A percentile compares a stretch with the other conserved stretches of the same genome.
Conservation (phyloP, 768 basidiomycete species). For the Podaxis carcinomalis region DNA sequence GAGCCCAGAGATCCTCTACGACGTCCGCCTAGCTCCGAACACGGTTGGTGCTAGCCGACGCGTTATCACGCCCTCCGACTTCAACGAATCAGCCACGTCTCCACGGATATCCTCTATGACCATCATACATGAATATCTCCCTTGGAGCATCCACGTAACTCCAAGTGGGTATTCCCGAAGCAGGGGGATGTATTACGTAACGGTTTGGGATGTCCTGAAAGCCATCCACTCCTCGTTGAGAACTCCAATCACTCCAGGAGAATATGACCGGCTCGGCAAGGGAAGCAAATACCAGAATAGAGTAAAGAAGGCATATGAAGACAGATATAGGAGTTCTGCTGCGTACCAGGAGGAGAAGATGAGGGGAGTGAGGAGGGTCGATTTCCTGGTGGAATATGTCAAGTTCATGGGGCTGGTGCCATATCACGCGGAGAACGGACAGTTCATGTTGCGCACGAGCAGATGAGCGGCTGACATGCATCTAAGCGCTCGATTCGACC, state of each 20-base stretch:
- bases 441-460: constrained; percentile 5
- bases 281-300: neutral
- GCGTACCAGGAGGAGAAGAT: constrained; percentile 6
- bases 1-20: constrained; percentile 2
- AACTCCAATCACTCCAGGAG: neutral
- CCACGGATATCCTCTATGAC: neutral
- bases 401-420: constrained; percentile 6
- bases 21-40: neutral
- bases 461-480: neutral
- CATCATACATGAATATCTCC: constrained; percentile 1
- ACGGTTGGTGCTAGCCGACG: neutral
- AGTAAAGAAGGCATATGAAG: constrained; percentile 7
- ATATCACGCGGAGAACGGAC: constrained; percentile 2
- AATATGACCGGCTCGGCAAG: constrained; percentile 1
- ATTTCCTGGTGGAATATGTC: constrained; percentile 5
- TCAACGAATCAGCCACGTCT: constrained; percentile 3
- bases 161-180: constrained; percentile 7
- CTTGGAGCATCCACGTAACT: constrained; percentile 5
- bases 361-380: constrained; percentile 2
- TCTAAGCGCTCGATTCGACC: neutral
- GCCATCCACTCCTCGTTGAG: constrained; percentile 2
- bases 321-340: neutral
- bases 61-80: neutral
- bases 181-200: neutral
- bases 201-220: constrained; percentile 8